A percentile compares a stretch with the other conserved stretches of the same genome.
Evolutionary conservation across 176 grass and related monocot genomes (phyloP).

Genomic region (Calamus simplicifolius): DNA sequence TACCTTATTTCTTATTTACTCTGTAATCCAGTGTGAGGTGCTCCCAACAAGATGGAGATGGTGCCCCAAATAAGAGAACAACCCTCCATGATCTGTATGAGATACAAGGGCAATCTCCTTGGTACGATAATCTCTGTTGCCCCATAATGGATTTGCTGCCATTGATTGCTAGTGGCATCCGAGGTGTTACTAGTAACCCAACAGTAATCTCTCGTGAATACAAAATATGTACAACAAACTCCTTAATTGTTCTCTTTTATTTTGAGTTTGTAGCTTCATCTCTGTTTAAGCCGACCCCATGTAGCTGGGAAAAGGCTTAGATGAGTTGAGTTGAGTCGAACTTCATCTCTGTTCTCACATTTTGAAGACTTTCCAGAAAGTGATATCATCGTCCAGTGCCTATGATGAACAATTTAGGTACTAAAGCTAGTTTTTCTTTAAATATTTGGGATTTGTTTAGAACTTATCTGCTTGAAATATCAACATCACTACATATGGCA

Average conservation of each 20-base stretch:
- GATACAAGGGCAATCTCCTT: constrained; percentile 81
- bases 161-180: constrained; percentile 63
- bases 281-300: too few relatives aligned
- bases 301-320: too few relatives aligned
- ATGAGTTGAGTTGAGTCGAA: too few relatives aligned
- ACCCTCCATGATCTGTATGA: constrained; percentile 83
- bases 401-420: constrained; percentile 95
- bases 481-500: too few relatives aligned
- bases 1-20: background rate
- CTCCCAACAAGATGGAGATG: constrained; percentile 59
- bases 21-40: constrained; percentile 28
- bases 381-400: constrained; percentile 86
- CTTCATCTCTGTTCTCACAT: background rate
- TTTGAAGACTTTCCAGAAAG: constrained; percentile 90
- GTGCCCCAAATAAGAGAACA: constrained; percentile 54
- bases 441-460: too few relatives aligned
- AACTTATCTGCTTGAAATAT: too few relatives aligned
- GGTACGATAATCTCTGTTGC: constrained; percentile 97
- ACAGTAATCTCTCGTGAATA: constrained; percentile 40
- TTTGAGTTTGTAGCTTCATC: too few relatives aligned
- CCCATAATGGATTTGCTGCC: constrained; percentile 86
- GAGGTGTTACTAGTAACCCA: constrained; percentile 96
- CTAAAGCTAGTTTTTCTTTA: background rate
- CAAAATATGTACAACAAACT: too few relatives aligned
- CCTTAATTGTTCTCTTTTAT: too few relatives aligned